Percentiles rank a stretch among this genome's conserved stretches.
Conservation (phyloP, 2,329 filamentous ascomycete genomes). For the Talaromyces sp. region DNA sequence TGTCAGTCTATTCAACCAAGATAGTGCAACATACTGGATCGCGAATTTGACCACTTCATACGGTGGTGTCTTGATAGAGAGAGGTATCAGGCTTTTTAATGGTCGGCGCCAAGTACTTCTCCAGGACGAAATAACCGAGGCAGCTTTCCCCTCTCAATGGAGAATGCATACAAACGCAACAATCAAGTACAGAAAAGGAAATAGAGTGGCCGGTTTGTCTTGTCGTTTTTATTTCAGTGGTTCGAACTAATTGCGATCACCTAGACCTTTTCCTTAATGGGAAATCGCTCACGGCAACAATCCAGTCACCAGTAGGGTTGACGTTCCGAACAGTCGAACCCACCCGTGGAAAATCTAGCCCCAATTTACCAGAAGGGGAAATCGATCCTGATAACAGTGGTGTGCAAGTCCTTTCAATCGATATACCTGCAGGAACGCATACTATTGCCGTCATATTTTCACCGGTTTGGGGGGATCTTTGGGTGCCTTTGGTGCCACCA, state of each 20-base stretch:
- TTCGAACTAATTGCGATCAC: background rate
- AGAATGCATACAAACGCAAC: constrained; percentile 3
- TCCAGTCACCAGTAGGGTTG: background rate
- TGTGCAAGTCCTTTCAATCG: background rate
- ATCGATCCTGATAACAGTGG: background rate
- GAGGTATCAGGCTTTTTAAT: background rate
- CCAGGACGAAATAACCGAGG: background rate
- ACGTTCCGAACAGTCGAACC: background rate
- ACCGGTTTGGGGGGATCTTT: background rate
- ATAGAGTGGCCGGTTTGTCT: background rate
- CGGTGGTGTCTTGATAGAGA: background rate
- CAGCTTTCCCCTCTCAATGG: background rate
- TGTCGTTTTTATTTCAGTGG: background rate
- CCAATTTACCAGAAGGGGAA: background rate
- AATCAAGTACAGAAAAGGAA: background rate
- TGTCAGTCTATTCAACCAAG: background rate
- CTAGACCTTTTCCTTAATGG: background rate
- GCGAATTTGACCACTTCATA: background rate
- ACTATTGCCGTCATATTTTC: background rate
- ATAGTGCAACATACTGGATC: background rate
- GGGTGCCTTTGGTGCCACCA: background rate
- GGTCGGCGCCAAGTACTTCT: background rate
- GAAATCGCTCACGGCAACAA: background rate
- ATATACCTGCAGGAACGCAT: background rate
- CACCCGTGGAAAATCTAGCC: background rate